Evolutionary conservation across 2,329 filamentous ascomycete species (phyloP), one percentile per base, ranked within the genome.

Genomic region (Curvularia sp.): DNA sequence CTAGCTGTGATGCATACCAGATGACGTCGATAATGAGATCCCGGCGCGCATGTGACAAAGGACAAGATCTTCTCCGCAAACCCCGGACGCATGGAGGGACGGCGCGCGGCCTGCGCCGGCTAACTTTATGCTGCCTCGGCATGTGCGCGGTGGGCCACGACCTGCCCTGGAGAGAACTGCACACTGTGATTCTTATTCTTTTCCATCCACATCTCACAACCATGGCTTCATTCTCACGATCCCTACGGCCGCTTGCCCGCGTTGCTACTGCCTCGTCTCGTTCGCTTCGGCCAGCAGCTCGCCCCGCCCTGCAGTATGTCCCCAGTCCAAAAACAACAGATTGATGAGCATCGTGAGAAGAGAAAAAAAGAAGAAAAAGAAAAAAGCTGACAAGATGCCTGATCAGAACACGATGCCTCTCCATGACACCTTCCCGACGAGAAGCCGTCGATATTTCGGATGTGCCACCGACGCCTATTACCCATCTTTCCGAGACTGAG

Each of bases 401-500:
- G 10, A 33, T 5, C 50, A 75, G 75, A 62, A 66, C 68, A 60
- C 73, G 79, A 75, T 79, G 77, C 57, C 79, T 83, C 51, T 80
- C 81, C 5, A 72, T 75, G 0, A 79, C 79, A 0, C 58, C 71
- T n/a, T 60, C 65, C 6, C 75, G 75, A 24, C 72, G 74, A 38
- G 76, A 80, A 52, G 60, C 68, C 18, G 63, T 78, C 55, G 78
- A 80, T 52, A 87, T 96, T 70, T 84, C 88, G 61, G 88, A 91
- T 48, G 85, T 97, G 65, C 88, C 89, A 0, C 94, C 95, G 0
- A 97, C 94, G 5, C 95, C 95, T 52, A 97, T 99, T 80, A 90
- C 90, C 43, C 93, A 96, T 79, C 84, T 97, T 64, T 96, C 92
- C 68, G 95, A 99, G 80, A 89, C 91, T 58, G 95, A 99, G 81